Evolutionary conservation across 2,329 filamentous ascomycete genomes (phyloP).

Genomic region (Xylariaceae sp.): DNA sequence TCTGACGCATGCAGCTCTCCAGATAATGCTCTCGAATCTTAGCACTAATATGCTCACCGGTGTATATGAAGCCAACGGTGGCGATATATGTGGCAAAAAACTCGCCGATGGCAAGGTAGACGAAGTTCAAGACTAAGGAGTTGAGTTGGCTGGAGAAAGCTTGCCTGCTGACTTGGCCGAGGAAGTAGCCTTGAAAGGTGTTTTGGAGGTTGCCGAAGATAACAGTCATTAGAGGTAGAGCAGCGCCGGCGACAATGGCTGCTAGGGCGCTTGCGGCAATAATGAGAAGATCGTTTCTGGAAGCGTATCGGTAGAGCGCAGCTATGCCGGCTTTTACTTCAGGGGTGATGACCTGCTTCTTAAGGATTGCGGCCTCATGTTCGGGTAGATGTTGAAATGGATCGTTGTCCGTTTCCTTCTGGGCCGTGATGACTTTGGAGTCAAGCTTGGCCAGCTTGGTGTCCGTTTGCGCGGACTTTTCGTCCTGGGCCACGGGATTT

Average conservation of each 20-base stretch:
- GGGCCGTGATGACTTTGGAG: slow-evolving; percentile 46
- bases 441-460: slow-evolving; percentile 49
- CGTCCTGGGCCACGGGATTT: slow-evolving; percentile 21
- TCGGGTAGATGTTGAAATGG: slow-evolving; percentile 67
- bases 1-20: slow-evolving; percentile 81
- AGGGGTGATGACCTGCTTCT: slow-evolving; percentile 70
- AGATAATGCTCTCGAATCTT: slow-evolving; percentile 86
- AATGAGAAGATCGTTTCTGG: slow-evolving; percentile 67
- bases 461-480: slow-evolving; percentile 20
- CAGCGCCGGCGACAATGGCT: slow-evolving; percentile 74
- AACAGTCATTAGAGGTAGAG: slow-evolving; percentile 80
- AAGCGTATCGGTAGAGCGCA: slow-evolving; percentile 74
- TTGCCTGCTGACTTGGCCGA: slow-evolving; percentile 51
- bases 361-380: slow-evolving; percentile 70
- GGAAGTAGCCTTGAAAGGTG: slow-evolving; percentile 70
- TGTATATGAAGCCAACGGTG: slow-evolving; percentile 90
- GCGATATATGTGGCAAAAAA: slow-evolving; percentile 79
- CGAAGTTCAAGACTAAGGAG: slow-evolving; percentile 76
- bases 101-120: slow-evolving; percentile 83
- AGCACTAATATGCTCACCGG: slow-evolving; percentile 77
- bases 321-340: slow-evolving; percentile 67
- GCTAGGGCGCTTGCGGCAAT: slow-evolving; percentile 65
- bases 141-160: slow-evolving; percentile 66
- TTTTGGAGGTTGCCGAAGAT: slow-evolving; percentile 79
- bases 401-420: slow-evolving; percentile 55